Evolutionary conservation across 345 rosid genomes (phyloP).

Genomic region (Streptanthus diversifolius): DNA sequence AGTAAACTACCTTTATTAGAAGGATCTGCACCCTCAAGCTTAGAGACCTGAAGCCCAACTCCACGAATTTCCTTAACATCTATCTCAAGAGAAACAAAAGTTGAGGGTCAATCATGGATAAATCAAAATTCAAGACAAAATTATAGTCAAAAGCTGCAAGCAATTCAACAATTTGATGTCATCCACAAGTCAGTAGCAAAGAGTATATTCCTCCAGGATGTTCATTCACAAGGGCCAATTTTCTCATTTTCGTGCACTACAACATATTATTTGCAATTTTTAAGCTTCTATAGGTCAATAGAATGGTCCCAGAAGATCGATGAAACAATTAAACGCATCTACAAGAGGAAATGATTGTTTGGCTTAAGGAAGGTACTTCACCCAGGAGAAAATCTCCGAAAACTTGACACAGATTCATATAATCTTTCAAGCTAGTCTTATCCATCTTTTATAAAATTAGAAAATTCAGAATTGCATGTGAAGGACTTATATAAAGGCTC

Average conservation of each 20-base stretch:
- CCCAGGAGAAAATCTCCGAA: not conserved
- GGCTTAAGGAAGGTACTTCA: not conserved
- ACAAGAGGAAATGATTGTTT: not conserved
- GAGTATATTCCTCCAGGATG: not conserved
- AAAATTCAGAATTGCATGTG: not conserved
- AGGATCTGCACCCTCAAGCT: slow-evolving; percentile 68
- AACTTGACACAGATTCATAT: slow-evolving; percentile 3
- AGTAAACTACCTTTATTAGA: slow-evolving; percentile 51
- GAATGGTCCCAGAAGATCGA: not conserved
- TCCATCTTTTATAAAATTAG: not conserved
- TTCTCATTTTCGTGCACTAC: not conserved
- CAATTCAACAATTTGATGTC: not conserved
- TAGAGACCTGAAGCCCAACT: slow-evolving; percentile 93
- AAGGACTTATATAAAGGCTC: not conserved
- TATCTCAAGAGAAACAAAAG: slow-evolving; percentile 24
- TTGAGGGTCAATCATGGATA: not conserved
- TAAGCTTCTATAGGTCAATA: not conserved
- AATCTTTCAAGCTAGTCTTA: not conserved
- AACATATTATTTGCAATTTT: not conserved
- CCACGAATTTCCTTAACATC: slow-evolving; percentile 89
- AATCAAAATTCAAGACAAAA: not conserved
- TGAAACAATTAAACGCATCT: not conserved
- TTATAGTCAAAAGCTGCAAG: not conserved
- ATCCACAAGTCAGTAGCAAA: not conserved
- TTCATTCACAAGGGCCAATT: not conserved